Evolutionary conservation across 1,139 yeast species (phyloP).

Genomic region (Protomyces macrosporus): DNA sequence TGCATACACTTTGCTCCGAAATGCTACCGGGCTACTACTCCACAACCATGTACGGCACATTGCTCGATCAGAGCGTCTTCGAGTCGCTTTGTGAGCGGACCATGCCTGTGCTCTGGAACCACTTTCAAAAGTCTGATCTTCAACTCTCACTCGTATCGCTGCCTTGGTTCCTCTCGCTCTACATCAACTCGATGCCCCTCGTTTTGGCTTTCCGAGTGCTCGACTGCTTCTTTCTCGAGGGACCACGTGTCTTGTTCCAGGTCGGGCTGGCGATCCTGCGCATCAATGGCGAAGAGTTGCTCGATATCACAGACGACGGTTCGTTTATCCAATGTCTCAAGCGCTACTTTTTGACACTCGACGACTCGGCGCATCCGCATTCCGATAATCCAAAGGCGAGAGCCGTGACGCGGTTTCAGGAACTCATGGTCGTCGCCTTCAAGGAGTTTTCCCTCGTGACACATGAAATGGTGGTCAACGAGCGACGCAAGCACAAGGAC

Average conservation of each 20-base stretch:
- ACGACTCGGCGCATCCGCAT: slow-evolving; percentile 73
- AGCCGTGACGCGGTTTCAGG: slow-evolving; percentile 79
- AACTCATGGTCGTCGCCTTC: slow-evolving; percentile 82
- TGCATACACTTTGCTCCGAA: slow-evolving; percentile 73
- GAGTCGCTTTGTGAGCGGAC: slow-evolving; percentile 85
- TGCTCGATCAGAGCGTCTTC: slow-evolving; percentile 87
- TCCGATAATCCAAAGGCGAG: slow-evolving; percentile 60
- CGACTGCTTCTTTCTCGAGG: slow-evolving; percentile 87
- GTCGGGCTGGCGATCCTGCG: slow-evolving; percentile 85
- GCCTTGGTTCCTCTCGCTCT: slow-evolving; percentile 93
- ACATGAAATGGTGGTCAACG: slow-evolving; percentile 64
- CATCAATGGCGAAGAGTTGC: slow-evolving; percentile 75
- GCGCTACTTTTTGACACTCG: slow-evolving; percentile 70
- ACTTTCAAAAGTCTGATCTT: slow-evolving; percentile 70
- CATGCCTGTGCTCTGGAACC: slow-evolving; percentile 84
- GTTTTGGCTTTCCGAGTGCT: slow-evolving; percentile 87
- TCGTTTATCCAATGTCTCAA: slow-evolving; percentile 79
- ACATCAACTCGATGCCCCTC: slow-evolving; percentile 88
- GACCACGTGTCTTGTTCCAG: slow-evolving; percentile 84
- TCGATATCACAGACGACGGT: slow-evolving; percentile 86
- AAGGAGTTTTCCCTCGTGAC: slow-evolving; percentile 79
- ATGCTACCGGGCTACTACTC: slow-evolving; percentile 95
- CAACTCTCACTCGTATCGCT: slow-evolving; percentile 91
- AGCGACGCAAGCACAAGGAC: slow-evolving; percentile 66
- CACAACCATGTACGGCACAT: slow-evolving; percentile 94